Base-by-base conservation (phyloP, 202 grass and related monocot species). In the Eragrostis tef region DNA sequence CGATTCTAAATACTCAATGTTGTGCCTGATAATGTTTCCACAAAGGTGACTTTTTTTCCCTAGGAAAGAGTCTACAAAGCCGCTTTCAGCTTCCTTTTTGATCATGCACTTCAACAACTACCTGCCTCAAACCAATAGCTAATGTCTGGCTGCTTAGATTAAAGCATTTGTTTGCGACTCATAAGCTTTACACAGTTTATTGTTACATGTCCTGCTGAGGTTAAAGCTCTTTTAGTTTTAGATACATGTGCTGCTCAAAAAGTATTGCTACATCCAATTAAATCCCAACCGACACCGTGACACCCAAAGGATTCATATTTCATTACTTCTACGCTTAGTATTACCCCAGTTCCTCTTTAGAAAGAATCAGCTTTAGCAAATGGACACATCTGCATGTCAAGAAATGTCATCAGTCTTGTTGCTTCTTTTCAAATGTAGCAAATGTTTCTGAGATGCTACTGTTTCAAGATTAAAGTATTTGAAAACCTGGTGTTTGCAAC, bases 61-160 rank as follows among this genome's bases (percentile, higher is more conserved):
- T 5, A 0, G 3, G 3, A 54, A 67, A 41, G 62, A 67, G 12
- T 49, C 24, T 25, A 7, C 77, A 79, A 79, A 41, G 76, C 19
- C 17, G 36, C 61, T 53, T 67, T 20, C 11, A 12, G 16, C 29
- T 79, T 67, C 20, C 77, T 31, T 54, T 67, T 17, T 43, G 27
- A 53, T 78, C 11, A 15, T n/a, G 7, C 17, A 67, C 62, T 67
- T 79, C 16, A 47, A 67, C 19, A 20, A 79, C 63, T 50, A 61
- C 14, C 13, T 62, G 9, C 49, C 27, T 72, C 25, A 9, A 78
- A 51, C 46, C 58, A 13, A 49, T 51, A 24, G 47, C 2, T 0
- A 26, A 22, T 54, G 62, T 8, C 63, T 31, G 9, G 15, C 24
- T 54, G 48, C 61, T 67, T 7, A 16, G 7, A 19, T 48, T 51